phyloP scores from a whole-genome alignment of 805 yeast species.

The Tetrapisispora nanseiensis region DNA sequence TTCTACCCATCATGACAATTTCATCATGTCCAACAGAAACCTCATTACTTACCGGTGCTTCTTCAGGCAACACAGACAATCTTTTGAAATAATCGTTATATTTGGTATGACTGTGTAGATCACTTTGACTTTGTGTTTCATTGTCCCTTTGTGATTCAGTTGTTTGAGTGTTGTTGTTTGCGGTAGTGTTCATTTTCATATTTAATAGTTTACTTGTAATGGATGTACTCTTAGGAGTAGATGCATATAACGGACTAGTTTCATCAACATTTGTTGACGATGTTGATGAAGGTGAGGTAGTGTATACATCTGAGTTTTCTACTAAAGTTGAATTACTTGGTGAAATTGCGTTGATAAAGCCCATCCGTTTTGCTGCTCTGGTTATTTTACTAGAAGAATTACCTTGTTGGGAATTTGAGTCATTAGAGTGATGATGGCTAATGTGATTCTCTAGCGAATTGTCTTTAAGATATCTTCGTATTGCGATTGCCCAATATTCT shows the following conservation, averaged over 20 bases:
- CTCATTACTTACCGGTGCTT: slow-evolving; percentile 16
- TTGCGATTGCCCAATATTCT: slow-evolving; percentile 30
- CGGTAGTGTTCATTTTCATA: neutral
- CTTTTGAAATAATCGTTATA: slow-evolving; percentile 58
- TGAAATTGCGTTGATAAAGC: slow-evolving; percentile 37
- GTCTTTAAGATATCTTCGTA: slow-evolving; percentile 21
- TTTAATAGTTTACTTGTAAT: neutral
- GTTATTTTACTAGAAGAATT: slow-evolving; percentile 24
- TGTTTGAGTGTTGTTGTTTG: neutral
- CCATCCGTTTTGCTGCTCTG: slow-evolving; percentile 70
- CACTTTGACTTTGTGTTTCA: slow-evolving; percentile 5
- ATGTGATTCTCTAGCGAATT: slow-evolving; percentile 13
- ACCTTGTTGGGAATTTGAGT: neutral
- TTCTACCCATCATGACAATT: slow-evolving; percentile 37
- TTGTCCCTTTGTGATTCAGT: neutral
- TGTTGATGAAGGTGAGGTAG: neutral
- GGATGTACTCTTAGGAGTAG: neutral
- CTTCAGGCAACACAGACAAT: slow-evolving; percentile 54
- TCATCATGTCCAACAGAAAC: slow-evolving; percentile 26
- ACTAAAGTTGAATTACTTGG: slow-evolving; percentile 5
- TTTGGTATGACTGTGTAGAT: slow-evolving; percentile 30
- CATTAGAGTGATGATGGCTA: neutral
- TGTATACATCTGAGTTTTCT: slow-evolving; percentile 2
- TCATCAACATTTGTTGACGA: neutral
- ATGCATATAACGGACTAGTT: neutral